A percentile compares a stretch with the other conserved stretches of the same genome.
Conservation (phyloP, 495 filamentous ascomycete species). For the Terfezia claveryi region DNA sequence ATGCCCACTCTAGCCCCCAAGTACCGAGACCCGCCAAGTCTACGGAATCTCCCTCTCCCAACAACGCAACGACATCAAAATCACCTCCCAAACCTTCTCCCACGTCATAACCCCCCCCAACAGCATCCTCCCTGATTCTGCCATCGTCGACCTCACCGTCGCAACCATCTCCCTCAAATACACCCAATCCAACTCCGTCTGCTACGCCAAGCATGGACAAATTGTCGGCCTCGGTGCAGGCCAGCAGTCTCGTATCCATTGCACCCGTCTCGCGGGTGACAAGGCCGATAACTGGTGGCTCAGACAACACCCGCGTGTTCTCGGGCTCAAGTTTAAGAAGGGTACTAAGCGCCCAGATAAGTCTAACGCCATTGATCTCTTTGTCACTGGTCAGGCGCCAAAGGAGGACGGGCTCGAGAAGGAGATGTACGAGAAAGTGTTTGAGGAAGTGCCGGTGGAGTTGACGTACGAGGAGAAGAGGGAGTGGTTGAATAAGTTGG, state of each 20-base stretch:
- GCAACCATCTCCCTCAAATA: slow-evolving; percentile 95
- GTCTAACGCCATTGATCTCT: slow-evolving; percentile 89
- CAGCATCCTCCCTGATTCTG: slow-evolving; percentile 47
- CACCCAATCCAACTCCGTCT: slow-evolving; percentile 96
- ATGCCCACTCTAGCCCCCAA: slow-evolving; percentile 26
- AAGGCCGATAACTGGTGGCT: slow-evolving; percentile 99
- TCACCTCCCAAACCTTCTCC: slow-evolving; percentile 66
- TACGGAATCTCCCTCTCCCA: slow-evolving; percentile 74
- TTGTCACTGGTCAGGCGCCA: slow-evolving; percentile 73
- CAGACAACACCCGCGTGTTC: slow-evolving; percentile 72
- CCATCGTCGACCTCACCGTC: slow-evolving; percentile 74
- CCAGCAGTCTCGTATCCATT: slow-evolving; percentile 94
- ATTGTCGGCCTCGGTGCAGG: slow-evolving; percentile 86
- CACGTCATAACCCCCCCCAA: slow-evolving; percentile 59
- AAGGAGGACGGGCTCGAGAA: slow-evolving; percentile 49
- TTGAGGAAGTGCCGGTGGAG: slow-evolving; percentile 67
- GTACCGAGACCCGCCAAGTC: slow-evolving; percentile 59
- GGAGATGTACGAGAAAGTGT: slow-evolving; percentile 65
- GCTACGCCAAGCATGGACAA: slow-evolving; percentile 89
- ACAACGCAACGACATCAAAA: slow-evolving; percentile 74
- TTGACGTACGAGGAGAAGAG: slow-evolving; percentile 71
- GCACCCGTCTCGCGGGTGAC: slow-evolving; percentile 91
- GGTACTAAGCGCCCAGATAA: slow-evolving; percentile 91
- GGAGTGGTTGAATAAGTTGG: slow-evolving; percentile 59
- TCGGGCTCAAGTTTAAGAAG: slow-evolving; percentile 86